Evolutionary conservation across 2,329 filamentous ascomycete genomes (phyloP).

Genomic region (Aspergillus sergii): DNA sequence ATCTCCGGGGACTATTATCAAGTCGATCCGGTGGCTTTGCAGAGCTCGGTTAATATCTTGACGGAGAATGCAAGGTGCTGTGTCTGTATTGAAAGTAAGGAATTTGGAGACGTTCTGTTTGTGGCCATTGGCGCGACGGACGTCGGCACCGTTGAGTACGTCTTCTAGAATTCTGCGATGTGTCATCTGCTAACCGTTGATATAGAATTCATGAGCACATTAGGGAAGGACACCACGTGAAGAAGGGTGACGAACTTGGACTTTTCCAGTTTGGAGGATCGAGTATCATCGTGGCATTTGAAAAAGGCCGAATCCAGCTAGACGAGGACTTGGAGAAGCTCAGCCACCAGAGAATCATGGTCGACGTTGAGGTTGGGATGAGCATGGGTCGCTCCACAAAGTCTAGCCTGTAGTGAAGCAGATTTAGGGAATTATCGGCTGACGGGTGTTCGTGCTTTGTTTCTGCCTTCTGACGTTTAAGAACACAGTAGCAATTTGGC

Average conservation of each 20-base stretch:
- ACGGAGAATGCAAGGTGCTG: slow-evolving; percentile 43
- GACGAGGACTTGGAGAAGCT: slow-evolving; percentile 40
- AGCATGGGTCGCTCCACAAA: slow-evolving; percentile 30
- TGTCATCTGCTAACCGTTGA: background rate
- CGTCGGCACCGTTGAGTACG: slow-evolving; percentile 46
- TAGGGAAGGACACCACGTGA: slow-evolving; percentile 34
- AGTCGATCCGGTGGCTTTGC: slow-evolving; percentile 41
- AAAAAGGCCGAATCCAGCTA: slow-evolving; percentile 40
- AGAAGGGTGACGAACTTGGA: slow-evolving; percentile 46
- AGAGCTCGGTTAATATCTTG: slow-evolving; percentile 41
- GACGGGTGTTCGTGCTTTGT: background rate
- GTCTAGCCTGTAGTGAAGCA: background rate
- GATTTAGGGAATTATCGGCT: background rate
- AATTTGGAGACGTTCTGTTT: slow-evolving; percentile 47
- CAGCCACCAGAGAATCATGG: slow-evolving; percentile 36
- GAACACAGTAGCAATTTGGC: no score
- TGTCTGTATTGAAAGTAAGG: slow-evolving; percentile 40
- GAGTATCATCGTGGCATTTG: slow-evolving; percentile 46
- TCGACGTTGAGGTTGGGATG: slow-evolving; percentile 45
- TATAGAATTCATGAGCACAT: slow-evolving; percentile 38
- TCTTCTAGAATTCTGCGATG: background rate
- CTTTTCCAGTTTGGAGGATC: slow-evolving; percentile 48
- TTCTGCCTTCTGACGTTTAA: no score
- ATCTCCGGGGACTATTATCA: slow-evolving; percentile 50
- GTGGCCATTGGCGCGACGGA: slow-evolving; percentile 46